Evolutionary conservation across 2,329 filamentous ascomycete genomes (phyloP).

Genomic region (Cladophialophora yegresii): DNA sequence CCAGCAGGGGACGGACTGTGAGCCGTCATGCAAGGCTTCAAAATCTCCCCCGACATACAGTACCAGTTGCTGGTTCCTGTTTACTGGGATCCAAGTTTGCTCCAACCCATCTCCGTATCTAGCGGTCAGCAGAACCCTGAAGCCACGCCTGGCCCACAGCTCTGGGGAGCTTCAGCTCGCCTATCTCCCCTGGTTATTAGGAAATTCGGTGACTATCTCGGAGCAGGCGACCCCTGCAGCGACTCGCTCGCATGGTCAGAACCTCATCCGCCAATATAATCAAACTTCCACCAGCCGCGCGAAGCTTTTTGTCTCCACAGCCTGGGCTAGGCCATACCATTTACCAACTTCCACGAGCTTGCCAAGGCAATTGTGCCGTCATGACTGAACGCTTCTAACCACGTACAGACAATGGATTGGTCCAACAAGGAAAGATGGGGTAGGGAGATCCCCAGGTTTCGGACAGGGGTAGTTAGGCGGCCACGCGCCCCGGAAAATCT

Average conservation of each 20-base stretch:
- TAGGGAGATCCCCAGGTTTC: slow-evolving; percentile 15
- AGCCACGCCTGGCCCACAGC: not conserved
- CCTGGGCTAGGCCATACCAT: slow-evolving; percentile 3
- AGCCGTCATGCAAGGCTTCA: slow-evolving; percentile 3
- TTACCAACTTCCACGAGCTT: not conserved
- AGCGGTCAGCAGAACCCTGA: not conserved
- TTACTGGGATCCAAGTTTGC: not conserved
- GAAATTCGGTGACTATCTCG: not conserved
- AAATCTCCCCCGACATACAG: slow-evolving; percentile 6
- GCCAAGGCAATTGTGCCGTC: not conserved
- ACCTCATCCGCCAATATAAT: slow-evolving; percentile 1
- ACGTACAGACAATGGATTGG: slow-evolving; percentile 12
- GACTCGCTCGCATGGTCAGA: slow-evolving; percentile 1
- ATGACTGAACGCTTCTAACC: slow-evolving; percentile 6
- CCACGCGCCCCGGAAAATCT: not conserved
- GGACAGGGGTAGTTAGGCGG: not conserved
- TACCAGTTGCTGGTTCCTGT: not conserved
- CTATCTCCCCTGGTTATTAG: slow-evolving; percentile 3
- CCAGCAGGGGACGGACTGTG: not conserved
- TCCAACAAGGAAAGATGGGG: slow-evolving; percentile 19
- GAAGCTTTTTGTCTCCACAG: slow-evolving; percentile 6
- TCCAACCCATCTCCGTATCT: slow-evolving; percentile 5
- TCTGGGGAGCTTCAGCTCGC: slow-evolving; percentile 1
- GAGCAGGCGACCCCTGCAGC: not conserved
- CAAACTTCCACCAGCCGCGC: not conserved